phyloP scores from a whole-genome alignment of 148 eudicot species.

The Amaranthus cruentus region DNA sequence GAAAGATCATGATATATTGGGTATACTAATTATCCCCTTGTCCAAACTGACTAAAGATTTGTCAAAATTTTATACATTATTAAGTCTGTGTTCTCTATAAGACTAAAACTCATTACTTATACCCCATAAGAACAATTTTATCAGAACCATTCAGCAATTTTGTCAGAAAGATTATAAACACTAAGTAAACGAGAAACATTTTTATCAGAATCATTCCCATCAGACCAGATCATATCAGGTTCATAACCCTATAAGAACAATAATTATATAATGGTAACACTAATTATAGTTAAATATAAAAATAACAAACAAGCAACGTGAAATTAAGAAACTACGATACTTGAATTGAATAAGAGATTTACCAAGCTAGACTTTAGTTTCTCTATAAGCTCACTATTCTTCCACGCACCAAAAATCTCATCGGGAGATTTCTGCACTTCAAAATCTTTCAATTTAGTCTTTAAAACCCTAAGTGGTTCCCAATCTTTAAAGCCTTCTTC shows the following conservation, averaged over 20 bases:
- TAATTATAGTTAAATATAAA: background rate
- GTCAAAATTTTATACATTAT: too few species aligned
- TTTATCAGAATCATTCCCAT: too few species aligned
- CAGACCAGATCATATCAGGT: too few species aligned
- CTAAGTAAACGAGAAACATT: too few species aligned
- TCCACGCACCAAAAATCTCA: slow-evolving; percentile 65
- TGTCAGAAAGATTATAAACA: too few species aligned
- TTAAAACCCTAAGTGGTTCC: slow-evolving; percentile 71
- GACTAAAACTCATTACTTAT: too few species aligned
- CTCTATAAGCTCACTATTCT: slow-evolving; percentile 68
- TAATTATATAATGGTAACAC: background rate
- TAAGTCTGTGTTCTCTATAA: too few species aligned
- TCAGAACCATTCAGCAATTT: too few species aligned
- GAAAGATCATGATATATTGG: too few species aligned
- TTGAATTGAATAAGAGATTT: slow-evolving; percentile 14
- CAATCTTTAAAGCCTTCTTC: slow-evolving; percentile 55
- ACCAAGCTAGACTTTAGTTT: slow-evolving; percentile 81
- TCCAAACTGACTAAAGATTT: too few species aligned
- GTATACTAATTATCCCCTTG: too few species aligned
- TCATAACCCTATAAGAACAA: background rate
- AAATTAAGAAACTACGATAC: background rate
- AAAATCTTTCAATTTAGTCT: slow-evolving; percentile 56
- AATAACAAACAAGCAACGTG: background rate
- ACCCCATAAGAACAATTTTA: too few species aligned
- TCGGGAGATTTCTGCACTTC: slow-evolving; percentile 58